Evolutionary conservation across 1,139 yeast species (phyloP), one percentile per base, ranked within the genome.

Genomic region (Kodamaea arcana): DNA sequence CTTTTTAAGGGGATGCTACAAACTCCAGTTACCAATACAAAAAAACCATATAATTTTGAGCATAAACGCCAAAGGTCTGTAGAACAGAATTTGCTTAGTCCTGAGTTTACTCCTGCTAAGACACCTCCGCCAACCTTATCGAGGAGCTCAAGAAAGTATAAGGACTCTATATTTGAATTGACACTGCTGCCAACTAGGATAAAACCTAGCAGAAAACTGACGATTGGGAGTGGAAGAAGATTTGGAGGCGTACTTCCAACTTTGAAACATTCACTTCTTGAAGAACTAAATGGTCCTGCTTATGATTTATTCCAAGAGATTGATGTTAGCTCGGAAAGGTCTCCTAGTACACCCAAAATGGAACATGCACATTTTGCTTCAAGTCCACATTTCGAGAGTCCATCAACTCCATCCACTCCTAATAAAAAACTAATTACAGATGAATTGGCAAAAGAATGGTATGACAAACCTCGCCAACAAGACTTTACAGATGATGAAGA

Each of bases 401-500:
- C 28, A 4, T n/a, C 21, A 10, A 20, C 21, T 4, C 46, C 46
- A 4, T 18, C 32, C 9, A 43, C 46, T 3, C 44, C 44, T 3
- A 22, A 22, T 9, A 39, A 30, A 16, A 37, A 34, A 15, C 25
- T 39, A 13, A 43, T 43, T 7, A 39, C 43, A 2, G 40, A 37
- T 13, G 34, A 33, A 15, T 29, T 39, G 33, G 34, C 40, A 4
- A 26, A 27, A 11, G 36, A 39, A 24, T 43, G 45, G 45, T 31
- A 37, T 18, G 42, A 35, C n/a, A 35, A 40, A 15, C 24, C 40
- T 3, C 32, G 24, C 12, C 21, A 31, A 15, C 33, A 21, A 6
- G 31, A 37, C 21, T 35, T 34, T 4, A 46, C 46, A 13, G 45
- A 40, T 25, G 48, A 43, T 10, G 45, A 41, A 17, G 40, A 33